A percentile compares a stretch with the other conserved stretches of the same genome.
Evolutionary conservation across 805 yeast genomes (phyloP).

Genomic region (Wickerhamomyces mucosus): DNA sequence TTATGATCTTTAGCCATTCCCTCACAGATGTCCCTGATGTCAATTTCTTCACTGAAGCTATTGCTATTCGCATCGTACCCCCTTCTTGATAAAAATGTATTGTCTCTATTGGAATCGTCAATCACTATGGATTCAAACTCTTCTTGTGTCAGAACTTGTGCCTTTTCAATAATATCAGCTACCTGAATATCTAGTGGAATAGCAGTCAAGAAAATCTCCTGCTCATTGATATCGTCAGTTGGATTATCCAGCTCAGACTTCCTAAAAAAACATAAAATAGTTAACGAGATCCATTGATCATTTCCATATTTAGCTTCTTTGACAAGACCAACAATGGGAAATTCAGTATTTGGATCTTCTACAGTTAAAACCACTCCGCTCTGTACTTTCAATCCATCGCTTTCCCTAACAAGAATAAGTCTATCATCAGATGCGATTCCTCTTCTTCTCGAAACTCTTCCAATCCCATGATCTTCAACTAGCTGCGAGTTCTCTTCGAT

Average conservation of each 20-base stretch:
- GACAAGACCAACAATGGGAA: conserved; percentile 36
- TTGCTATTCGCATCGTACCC: conserved; percentile 26
- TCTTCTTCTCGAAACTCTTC: conserved; percentile 8
- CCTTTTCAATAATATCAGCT: conserved; percentile 32
- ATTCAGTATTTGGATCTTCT: conserved; percentile 22
- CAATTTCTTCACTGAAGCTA: conserved; percentile 15
- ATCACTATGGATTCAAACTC: conserved; percentile 26
- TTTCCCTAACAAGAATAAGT: conserved; percentile 26
- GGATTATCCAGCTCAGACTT: conserved; percentile 28
- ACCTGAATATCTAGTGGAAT: conserved; percentile 35
- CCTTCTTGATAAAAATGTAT: conserved; percentile 22
- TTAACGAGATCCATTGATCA: conserved; percentile 36
- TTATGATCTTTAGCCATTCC: conserved; percentile 17
- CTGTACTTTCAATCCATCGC: conserved; percentile 38
- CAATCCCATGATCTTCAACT: not conserved
- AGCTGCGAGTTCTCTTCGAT: conserved; percentile 7
- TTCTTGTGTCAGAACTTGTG: conserved; percentile 31
- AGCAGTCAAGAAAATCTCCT: conserved; percentile 50
- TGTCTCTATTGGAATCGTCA: conserved; percentile 26
- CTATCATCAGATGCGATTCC: conserved; percentile 6
- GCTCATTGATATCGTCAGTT: conserved; percentile 20
- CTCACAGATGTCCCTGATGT: conserved; percentile 15
- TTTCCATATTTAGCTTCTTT: conserved; percentile 44
- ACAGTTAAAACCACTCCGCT: conserved; percentile 46
- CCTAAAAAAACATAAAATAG: conserved; percentile 39